A percentile compares a stretch with the other conserved stretches of the same genome.
phyloP scores from a whole-genome alignment of 73 alveolate genomes.

The Uronychia binucleata region DNA sequence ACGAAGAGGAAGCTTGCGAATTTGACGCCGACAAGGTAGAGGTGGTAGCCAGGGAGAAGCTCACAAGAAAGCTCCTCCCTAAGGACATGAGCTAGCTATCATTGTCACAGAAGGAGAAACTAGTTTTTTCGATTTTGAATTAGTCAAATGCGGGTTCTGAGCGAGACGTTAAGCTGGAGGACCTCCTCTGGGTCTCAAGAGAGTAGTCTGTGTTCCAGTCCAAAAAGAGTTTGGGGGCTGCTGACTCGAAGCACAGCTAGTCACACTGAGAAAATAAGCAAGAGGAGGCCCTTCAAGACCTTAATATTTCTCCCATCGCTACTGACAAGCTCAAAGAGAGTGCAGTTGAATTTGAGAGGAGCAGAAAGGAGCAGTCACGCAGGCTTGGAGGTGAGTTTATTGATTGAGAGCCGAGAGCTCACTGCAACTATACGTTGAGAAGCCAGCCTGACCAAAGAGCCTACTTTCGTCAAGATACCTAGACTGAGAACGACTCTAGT shows the following conservation, averaged over 20 bases:
- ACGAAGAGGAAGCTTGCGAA: not conserved
- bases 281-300: not conserved
- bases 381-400: not conserved
- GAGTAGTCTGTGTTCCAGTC: not conserved
- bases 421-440: no score
- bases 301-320: not conserved
- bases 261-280: not conserved
- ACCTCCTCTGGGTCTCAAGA: conserved; percentile 1
- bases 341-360: not conserved
- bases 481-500: not conserved
- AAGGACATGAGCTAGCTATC: not conserved
- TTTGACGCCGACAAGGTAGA: not conserved
- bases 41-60: not conserved
- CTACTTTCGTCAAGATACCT: no score
- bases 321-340: not conserved
- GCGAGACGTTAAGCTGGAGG: conserved; percentile 2
- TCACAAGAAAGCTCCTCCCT: not conserved
- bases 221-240: not conserved
- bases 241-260: not conserved
- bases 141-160: not conserved
- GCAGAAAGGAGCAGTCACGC: not conserved
- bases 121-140: not conserved
- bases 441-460: no score
- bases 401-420: no score
- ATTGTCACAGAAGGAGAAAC: conserved; percentile 5